Base-by-base conservation (phyloP, 352 stramenopile species). In the Pythium coloratum region DNA sequence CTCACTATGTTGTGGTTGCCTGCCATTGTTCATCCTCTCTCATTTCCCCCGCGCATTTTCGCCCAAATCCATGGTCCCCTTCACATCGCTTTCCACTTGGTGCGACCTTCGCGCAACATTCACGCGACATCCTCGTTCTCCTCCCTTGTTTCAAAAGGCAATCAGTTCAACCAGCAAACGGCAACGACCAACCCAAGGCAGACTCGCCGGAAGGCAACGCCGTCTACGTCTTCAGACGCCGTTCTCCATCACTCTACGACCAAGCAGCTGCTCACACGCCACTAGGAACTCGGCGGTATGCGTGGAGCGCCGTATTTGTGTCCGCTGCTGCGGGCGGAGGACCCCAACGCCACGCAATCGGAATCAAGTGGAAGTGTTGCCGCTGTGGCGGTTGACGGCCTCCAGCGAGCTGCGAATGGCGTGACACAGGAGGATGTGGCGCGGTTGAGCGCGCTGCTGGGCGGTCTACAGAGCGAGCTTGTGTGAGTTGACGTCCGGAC, bases 221-320 rank as follows among this genome's bases (percentile, higher is more conserved):
- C 24, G 32, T 28, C 46, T 53, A 33, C 46, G 4, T 28, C 46
- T 53, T 53, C 46, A 24, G 46, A 6, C 24, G 46, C n/a, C 46
- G 20, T 20, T 53, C 46, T 53, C 46, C 46, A 53, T 53, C 46
- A n/a, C 46, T 53, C 46, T 53, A 53, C 46, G 46, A 33, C n/a
- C 8, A 9, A 53, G n/a, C 20, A 53, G 46, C 46, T 53, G 32
- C 46, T 5, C 18, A 33, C n/a, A 32, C 20, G 18, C 8, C 0
- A 53, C 6, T 18, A 16, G 46, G 46, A 53, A 53, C 46, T 32
- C 0, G 4, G 62, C 42, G 66, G 33, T 9, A 92, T 92, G 84
- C 82, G 69, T 24, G 81, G 80, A 61, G 77, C 67, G 6, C 46
- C 78, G 60, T 87, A 86, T 62, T 60, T 90, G 55, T 80, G 84